Percentiles rank a stretch among this genome's conserved stretches.
These are phyloP conservation scores for Oxytropis ochrocephala DNA, from an alignment of 306 rosid genomes.

Conservation along the genomic window DNA sequence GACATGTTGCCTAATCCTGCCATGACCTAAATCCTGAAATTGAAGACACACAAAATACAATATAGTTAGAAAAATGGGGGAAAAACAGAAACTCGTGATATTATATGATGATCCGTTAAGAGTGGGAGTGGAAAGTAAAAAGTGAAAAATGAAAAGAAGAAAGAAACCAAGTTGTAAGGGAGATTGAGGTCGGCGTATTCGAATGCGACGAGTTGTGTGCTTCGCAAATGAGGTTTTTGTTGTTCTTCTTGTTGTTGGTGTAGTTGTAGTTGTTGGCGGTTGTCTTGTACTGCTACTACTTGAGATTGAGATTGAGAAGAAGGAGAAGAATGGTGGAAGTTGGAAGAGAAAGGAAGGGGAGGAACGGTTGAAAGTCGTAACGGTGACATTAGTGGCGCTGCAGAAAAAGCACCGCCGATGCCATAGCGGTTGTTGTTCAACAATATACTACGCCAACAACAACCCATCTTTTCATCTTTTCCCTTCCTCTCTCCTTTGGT, in stretches of 20 bases:
- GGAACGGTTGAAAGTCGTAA: background rate
- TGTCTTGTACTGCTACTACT: background rate
- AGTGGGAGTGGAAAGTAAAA: background rate
- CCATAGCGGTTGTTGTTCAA: background rate
- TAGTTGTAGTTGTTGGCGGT: background rate
- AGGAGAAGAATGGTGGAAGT: constrained; percentile 8
- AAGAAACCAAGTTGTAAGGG: constrained; percentile 34
- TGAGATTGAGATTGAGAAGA: background rate
- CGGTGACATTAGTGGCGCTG: background rate
- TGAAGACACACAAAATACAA: background rate
- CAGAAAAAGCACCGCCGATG: background rate
- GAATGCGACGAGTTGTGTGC: constrained; percentile 66
- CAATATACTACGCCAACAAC: background rate
- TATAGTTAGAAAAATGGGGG: too few species aligned
- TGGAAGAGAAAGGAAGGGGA: constrained; percentile 1
- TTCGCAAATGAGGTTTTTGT: constrained; percentile 16
- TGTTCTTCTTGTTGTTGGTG: background rate
- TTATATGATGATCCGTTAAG: background rate
- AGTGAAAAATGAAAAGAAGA: background rate
- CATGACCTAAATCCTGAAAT: constrained; percentile 73
- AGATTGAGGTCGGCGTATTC: constrained; percentile 88
- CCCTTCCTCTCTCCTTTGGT: too few species aligned
- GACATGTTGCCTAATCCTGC: constrained; percentile 90
- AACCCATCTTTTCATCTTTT: background rate
- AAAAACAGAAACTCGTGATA: background rate